phyloP scores from a whole-genome alignment of 179 eudicot species.

The Spinacia oleracea region DNA sequence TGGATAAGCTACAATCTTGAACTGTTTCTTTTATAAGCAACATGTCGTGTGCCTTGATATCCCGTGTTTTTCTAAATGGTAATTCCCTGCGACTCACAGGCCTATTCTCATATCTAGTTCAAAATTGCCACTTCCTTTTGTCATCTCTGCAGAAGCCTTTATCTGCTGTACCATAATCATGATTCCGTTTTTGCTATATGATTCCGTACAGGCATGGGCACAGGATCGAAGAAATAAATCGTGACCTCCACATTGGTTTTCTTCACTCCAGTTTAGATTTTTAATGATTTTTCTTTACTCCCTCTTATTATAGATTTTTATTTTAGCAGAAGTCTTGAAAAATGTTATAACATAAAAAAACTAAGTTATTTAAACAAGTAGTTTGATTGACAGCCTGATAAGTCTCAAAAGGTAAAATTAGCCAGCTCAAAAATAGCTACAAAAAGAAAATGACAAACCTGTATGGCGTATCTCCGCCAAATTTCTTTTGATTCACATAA shows the following conservation, averaged over 20 bases:
- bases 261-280: no score
- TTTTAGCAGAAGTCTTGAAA: neutral
- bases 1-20: neutral
- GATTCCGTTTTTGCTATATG: neutral
- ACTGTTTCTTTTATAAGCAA: neutral
- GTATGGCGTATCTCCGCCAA: conserved; percentile 92
- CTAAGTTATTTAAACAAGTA: neutral
- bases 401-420: neutral
- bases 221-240: neutral
- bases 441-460: conserved; percentile 41
- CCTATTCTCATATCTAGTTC: neutral
- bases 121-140: neutral
- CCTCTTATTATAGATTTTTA: neutral
- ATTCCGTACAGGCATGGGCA: neutral
- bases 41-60: neutral
- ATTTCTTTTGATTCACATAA: conserved; percentile 84
- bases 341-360: neutral
- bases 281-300: no score
- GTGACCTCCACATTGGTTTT: neutral
- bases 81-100: neutral
- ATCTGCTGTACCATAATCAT: neutral
- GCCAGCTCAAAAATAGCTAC: neutral
- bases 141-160: neutral
- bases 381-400: neutral
- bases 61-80: neutral